Evolutionary conservation across 2,329 filamentous ascomycete species (phyloP).

Genomic region (Penicillium sp.): DNA sequence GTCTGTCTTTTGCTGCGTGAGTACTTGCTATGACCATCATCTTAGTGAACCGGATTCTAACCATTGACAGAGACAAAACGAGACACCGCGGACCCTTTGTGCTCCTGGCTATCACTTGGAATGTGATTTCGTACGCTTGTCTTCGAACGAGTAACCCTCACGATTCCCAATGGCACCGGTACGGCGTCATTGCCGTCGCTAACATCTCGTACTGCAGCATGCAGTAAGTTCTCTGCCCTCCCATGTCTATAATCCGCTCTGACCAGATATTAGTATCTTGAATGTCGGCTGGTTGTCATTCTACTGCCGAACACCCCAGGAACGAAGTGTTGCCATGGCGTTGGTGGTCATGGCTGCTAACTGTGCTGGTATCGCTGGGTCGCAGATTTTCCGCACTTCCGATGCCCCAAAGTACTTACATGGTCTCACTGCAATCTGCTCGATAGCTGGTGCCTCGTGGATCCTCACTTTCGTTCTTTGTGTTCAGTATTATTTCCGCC

Average conservation of each 20-base stretch:
- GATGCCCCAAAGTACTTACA: slow-evolving; percentile 24
- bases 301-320: slow-evolving; percentile 54
- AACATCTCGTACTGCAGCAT: slow-evolving; percentile 34
- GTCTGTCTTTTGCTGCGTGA: slow-evolving; percentile 25
- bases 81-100: slow-evolving; percentile 36
- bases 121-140: slow-evolving; percentile 37
- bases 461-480: slow-evolving; percentile 13
- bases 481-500: slow-evolving; percentile 22
- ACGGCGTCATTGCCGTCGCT: slow-evolving; percentile 27
- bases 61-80: slow-evolving; percentile 24
- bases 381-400: slow-evolving; percentile 53
- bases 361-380: slow-evolving; percentile 59
- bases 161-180: slow-evolving; percentile 26
- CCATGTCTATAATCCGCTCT: not conserved
- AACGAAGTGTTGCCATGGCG: slow-evolving; percentile 60
- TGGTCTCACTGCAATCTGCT: slow-evolving; percentile 25
- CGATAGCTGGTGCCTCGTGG: slow-evolving; percentile 25
- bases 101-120: slow-evolving; percentile 36
- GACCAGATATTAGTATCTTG: slow-evolving; percentile 31
- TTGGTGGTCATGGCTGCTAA: slow-evolving; percentile 60
- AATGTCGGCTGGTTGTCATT: slow-evolving; percentile 62
- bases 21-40: not conserved
- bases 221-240: slow-evolving; percentile 26
- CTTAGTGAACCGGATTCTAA: slow-evolving; percentile 7
- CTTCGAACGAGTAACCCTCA: slow-evolving; percentile 26